Base-by-base conservation (phyloP, 176 grass and related monocot genomes). In the Musa acuminata region DNA sequence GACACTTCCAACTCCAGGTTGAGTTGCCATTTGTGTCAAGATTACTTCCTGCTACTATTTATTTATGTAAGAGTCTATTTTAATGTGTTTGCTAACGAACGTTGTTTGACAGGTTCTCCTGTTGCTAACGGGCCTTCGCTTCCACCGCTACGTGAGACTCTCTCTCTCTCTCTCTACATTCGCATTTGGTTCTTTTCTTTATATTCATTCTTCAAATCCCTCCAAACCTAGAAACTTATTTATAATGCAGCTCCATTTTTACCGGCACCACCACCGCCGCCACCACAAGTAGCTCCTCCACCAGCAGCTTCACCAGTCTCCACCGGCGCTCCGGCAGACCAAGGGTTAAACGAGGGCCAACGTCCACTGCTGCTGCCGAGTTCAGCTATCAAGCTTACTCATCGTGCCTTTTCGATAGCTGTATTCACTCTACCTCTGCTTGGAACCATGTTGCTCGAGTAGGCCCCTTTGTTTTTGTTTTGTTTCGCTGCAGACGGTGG, bases 61-160 rank as follows among this genome's bases (percentile, higher is more conserved):
- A n/a, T n/a, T n/a, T n/a, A n/a, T n/a, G n/a, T n/a, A n/a, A n/a
- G n/a, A n/a, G n/a, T n/a, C n/a, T n/a, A n/a, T n/a, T n/a, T n/a
- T 55, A 17, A 65, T 11, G 9, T 51, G 2, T 27, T 27, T 23
- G 16, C 21, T 3, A 23, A 55, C 21, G 3, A 23, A 55, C 55
- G 11, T 10, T 10, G 2, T 57, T 25, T 19, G 11, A 11, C 72
- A 2, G 29, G 35, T 24, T 23, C 1, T 64, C 87, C 89, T 6
- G 73, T 78, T 67, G 79, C 85, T 8, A 64, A 51, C 43, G 54
- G 63, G n/a, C 93, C 93, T 35, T 35, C 88, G 19, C 12, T 83
- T 43, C 74, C 89, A 12, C 87, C 83, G 8, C 72, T 93, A 1
- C 60, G 90, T 97, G 92, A 90, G 85, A 65, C 75, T 16, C 60